Evolutionary conservation across 768 basidiomycete species (phyloP).

Genomic region (Trametes cingulata): DNA sequence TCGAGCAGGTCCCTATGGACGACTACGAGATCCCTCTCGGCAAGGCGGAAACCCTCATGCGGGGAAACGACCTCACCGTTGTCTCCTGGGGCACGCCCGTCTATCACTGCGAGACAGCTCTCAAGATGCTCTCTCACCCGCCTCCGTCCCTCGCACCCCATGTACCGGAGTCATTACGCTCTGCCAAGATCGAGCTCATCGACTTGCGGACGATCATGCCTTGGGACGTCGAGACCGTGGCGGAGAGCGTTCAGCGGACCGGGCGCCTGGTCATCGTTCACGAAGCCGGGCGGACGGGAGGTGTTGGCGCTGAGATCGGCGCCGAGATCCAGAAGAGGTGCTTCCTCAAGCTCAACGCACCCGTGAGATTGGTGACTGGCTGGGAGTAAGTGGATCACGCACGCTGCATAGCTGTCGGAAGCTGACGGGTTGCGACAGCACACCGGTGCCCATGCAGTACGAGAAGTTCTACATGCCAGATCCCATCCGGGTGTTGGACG

Average conservation of each 20-base stretch:
- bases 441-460: slow-evolving; percentile 81
- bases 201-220: slow-evolving; percentile 89
- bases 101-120: slow-evolving; percentile 84
- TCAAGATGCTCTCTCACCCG: slow-evolving; percentile 71
- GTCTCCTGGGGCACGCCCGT: slow-evolving; percentile 93
- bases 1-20: slow-evolving; percentile 91
- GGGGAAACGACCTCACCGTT: slow-evolving; percentile 84
- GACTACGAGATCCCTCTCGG: slow-evolving; percentile 86
- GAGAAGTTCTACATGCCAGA: slow-evolving; percentile 96
- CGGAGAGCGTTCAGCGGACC: slow-evolving; percentile 82
- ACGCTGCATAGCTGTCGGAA: neutral
- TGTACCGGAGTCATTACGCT: slow-evolving; percentile 64
- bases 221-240: slow-evolving; percentile 81
- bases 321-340: slow-evolving; percentile 87
- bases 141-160: slow-evolving; percentile 60
- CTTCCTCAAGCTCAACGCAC: slow-evolving; percentile 86
- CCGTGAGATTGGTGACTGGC: slow-evolving; percentile 81
- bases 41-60: slow-evolving; percentile 71
- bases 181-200: slow-evolving; percentile 82
- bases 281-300: slow-evolving; percentile 85
- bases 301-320: slow-evolving; percentile 90
- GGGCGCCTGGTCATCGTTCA: slow-evolving; percentile 88
- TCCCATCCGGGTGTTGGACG: slow-evolving; percentile 78
- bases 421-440: slow-evolving; percentile 42
- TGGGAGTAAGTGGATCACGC: slow-evolving; percentile 79